Evolutionary conservation across 73 alveolate species (phyloP).

Genomic region (Paramecium sexaurelia): DNA sequence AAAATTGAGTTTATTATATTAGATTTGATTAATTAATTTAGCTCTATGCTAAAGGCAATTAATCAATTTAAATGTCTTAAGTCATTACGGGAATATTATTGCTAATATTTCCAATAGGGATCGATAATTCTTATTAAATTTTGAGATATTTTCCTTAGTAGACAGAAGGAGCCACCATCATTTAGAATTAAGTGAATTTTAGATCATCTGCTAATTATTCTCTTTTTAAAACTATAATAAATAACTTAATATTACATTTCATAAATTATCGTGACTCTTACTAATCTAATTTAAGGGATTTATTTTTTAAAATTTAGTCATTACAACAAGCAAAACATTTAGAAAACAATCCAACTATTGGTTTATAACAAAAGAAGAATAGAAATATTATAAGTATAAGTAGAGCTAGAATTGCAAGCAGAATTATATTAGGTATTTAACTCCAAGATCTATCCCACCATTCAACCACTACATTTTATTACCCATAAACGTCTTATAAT

Average conservation of each 20-base stretch:
- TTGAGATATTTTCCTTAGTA: background rate
- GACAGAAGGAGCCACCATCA: background rate
- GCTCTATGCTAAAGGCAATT: background rate
- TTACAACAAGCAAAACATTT: background rate
- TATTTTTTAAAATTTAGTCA: background rate
- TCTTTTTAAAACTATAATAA: background rate
- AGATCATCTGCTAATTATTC: background rate
- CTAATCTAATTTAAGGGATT: background rate
- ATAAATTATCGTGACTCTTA: background rate
- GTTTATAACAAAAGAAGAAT: constrained; percentile 6
- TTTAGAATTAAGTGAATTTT: background rate
- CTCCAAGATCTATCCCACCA: constrained; percentile 44
- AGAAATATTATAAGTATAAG: background rate
- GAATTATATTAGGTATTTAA: background rate
- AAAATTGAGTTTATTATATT: background rate
- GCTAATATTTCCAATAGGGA: background rate
- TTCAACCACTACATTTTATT: background rate
- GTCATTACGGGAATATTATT: background rate
- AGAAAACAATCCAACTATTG: background rate
- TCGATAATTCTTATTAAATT: background rate
- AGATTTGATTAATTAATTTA: background rate
- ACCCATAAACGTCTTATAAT: background rate
- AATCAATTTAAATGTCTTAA: background rate
- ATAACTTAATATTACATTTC: background rate
- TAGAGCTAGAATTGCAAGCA: background rate